These are phyloP conservation scores for Blastocystis sp. DNA, from an alignment of 352 stramenopile species.

Conservation along the genomic window DNA sequence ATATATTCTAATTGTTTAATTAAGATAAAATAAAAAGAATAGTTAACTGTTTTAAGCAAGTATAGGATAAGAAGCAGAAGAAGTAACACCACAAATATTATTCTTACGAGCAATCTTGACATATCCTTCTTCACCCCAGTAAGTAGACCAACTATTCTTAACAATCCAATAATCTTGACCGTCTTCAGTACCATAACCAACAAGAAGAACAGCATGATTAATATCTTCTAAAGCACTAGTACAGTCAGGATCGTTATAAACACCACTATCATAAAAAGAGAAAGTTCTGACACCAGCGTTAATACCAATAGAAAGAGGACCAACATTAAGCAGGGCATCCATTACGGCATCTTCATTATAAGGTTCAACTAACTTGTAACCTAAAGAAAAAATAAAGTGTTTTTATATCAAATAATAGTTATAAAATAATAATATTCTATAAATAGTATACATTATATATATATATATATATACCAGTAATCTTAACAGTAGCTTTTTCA, in stretches of 20 bases:
- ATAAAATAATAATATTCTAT: too few species aligned
- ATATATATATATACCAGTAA: too few species aligned
- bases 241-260: slow-evolving; percentile 62
- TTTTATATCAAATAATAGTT: slow-evolving; percentile 60
- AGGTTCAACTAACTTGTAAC: slow-evolving; percentile 54
- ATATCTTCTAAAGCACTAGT: slow-evolving; percentile 67
- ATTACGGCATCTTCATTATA: slow-evolving; percentile 54
- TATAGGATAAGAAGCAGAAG: slow-evolving; percentile 57
- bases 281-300: slow-evolving; percentile 60
- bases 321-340: slow-evolving; percentile 55
- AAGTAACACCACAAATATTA: slow-evolving; percentile 81
- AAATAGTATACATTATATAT: too few species aligned
- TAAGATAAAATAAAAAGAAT: too few species aligned
- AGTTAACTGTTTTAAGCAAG: too few species aligned
- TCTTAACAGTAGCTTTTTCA: slow-evolving; percentile 50
- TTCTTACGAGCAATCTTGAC: slow-evolving; percentile 67
- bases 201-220: slow-evolving; percentile 68
- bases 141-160: slow-evolving; percentile 76
- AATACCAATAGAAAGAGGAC: slow-evolving; percentile 64
- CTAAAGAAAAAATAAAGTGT: slow-evolving; percentile 49
- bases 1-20: too few species aligned
- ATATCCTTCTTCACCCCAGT: slow-evolving; percentile 74
- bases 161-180: slow-evolving; percentile 74
- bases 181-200: slow-evolving; percentile 60
- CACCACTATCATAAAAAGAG: slow-evolving; percentile 64